Evolutionary conservation across 2,329 filamentous ascomycete species (phyloP).

Genomic region (Didymella arachidicola): DNA sequence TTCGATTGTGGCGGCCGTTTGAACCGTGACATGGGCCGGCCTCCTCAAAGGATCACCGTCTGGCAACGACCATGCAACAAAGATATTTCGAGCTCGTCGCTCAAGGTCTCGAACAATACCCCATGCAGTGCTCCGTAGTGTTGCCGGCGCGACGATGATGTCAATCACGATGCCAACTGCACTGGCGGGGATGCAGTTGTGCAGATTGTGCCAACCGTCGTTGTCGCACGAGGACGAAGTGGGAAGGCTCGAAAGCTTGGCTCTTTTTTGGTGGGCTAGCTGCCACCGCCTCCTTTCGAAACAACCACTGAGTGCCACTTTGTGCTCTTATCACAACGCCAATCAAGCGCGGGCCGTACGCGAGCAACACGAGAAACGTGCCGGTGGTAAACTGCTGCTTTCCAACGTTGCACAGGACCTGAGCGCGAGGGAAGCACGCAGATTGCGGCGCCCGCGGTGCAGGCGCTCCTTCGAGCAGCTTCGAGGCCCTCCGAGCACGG

Average conservation of each 20-base stretch:
- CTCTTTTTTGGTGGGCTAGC: not conserved
- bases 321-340: constrained; percentile 24
- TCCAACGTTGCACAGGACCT: constrained; percentile 8
- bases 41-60: not conserved
- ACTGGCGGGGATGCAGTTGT: constrained; percentile 16
- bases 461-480: constrained; percentile 6
- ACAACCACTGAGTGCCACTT: constrained; percentile 17
- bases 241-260: constrained; percentile 22
- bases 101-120: constrained; percentile 16
- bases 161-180: constrained; percentile 17
- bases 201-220: constrained; percentile 24
- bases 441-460: constrained; percentile 20
- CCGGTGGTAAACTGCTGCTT: constrained; percentile 6
- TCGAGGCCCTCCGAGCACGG: constrained; percentile 12
- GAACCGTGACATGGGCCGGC: constrained; percentile 9
- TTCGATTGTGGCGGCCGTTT: constrained; percentile 23
- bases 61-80: constrained; percentile 9
- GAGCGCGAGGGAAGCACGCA: constrained; percentile 5
- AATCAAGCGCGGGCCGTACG: constrained; percentile 19
- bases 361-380: constrained; percentile 14
- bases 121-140: constrained; percentile 1
- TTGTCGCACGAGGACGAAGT: constrained; percentile 35
- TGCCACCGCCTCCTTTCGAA: constrained; percentile 24
- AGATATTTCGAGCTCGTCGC: not conserved
- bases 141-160: constrained; percentile 13